Conservation (phyloP, 305 asterid species). For the Striga hermonthica region DNA sequence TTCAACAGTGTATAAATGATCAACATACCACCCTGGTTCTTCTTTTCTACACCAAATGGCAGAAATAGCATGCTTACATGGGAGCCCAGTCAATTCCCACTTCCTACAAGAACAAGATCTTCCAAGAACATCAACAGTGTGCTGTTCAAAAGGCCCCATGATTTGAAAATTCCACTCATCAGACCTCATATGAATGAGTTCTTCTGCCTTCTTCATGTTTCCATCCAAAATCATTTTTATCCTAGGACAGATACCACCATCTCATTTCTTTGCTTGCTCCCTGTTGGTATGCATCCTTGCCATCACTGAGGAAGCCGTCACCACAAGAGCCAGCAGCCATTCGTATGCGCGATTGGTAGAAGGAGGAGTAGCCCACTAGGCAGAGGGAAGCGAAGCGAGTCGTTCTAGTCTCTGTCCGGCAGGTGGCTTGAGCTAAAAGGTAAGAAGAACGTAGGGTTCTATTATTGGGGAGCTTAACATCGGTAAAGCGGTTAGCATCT, state of each 20-base stretch:
- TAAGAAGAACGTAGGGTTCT: no score
- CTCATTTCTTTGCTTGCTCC: background rate
- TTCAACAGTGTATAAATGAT: no score
- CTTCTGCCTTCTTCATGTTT: background rate
- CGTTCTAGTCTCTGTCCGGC: no score
- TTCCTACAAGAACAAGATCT: background rate
- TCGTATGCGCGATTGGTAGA: no score
- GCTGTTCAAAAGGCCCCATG: background rate
- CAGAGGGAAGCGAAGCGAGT: no score
- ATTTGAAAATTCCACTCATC: constrained; percentile 11
- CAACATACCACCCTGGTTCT: background rate
- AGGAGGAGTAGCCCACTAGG: no score
- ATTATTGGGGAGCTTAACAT: no score
- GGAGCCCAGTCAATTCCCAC: background rate
- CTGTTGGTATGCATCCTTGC: background rate
- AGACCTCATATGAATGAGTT: background rate
- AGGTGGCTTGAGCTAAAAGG: no score
- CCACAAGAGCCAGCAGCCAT: no score
- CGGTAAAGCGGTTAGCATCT: no score
- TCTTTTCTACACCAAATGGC: background rate
- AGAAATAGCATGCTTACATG: background rate
- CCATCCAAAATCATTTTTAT: background rate
- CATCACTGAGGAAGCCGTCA: no score
- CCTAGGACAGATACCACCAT: background rate
- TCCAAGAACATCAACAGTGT: background rate